Conservation (phyloP, 352 stramenopile species). For the Phytophthora kernoviae region DNA sequence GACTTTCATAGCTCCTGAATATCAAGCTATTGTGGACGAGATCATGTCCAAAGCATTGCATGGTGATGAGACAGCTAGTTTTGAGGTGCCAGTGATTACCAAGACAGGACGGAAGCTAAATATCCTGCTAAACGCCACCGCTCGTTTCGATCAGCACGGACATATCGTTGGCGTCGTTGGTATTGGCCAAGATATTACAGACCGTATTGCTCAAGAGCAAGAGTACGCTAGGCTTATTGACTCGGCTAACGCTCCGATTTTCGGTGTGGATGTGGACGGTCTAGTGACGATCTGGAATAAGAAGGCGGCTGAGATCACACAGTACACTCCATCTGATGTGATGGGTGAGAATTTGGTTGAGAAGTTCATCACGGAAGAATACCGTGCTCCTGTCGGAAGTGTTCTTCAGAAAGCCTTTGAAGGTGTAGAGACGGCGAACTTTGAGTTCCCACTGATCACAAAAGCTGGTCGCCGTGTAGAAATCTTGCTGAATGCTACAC, state of each 20-base stretch:
- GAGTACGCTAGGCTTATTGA: conserved; percentile 74
- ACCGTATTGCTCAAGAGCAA: conserved; percentile 66
- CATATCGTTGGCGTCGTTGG: conserved; percentile 58
- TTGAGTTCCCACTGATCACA: no score
- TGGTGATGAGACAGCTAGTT: conserved; percentile 59
- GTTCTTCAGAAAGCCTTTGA: conserved; percentile 54
- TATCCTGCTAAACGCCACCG: conserved; percentile 58
- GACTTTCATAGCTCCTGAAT: conserved; percentile 60
- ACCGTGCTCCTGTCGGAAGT: conserved; percentile 44
- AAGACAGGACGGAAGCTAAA: conserved; percentile 45
- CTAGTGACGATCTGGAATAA: conserved; percentile 74
- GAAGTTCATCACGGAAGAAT: conserved; percentile 61
- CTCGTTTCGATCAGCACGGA: conserved; percentile 53
- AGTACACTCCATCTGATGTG: conserved; percentile 58
- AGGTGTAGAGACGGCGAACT: no score
- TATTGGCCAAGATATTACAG: conserved; percentile 69
- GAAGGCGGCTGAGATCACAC: conserved; percentile 59
- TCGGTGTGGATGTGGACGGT: conserved; percentile 65
- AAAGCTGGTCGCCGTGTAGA: no score
- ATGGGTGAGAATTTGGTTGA: conserved; percentile 64
- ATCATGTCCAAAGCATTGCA: conserved; percentile 64
- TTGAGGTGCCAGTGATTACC: conserved; percentile 71
- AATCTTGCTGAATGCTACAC: conserved; percentile 78
- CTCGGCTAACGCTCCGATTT: conserved; percentile 74
- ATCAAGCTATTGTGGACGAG: conserved; percentile 47